These are phyloP conservation scores for Cladorrhinum sp. DNA, from an alignment of 2,329 filamentous ascomycete genomes.

Conservation along the genomic window DNA sequence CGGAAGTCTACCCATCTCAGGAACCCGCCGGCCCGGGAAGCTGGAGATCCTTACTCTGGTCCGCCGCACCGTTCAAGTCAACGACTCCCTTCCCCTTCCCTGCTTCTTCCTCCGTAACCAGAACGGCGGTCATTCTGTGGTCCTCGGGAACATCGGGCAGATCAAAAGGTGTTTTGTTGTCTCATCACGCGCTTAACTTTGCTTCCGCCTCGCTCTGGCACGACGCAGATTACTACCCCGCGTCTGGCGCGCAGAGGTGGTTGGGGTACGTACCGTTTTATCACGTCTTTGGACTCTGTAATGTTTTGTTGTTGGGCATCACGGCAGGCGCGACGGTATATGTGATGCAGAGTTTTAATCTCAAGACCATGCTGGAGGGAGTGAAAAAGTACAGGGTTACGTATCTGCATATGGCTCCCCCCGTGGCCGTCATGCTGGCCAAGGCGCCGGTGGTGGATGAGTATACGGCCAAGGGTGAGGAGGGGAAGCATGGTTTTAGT, in stretches of 20 bases:
- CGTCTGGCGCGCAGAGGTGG: slow-evolving; percentile 36
- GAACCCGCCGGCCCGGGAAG: slow-evolving; percentile 33
- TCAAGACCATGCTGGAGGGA: slow-evolving; percentile 59
- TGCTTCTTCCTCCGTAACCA: slow-evolving; percentile 54
- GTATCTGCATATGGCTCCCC: slow-evolving; percentile 63
- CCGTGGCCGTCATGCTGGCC: slow-evolving; percentile 65
- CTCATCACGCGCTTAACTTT: slow-evolving; percentile 63
- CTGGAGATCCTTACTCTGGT: slow-evolving; percentile 61
- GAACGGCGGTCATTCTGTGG: slow-evolving; percentile 51
- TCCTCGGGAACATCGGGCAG: slow-evolving; percentile 66
- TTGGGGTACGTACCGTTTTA: slow-evolving; percentile 70
- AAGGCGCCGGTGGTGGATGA: slow-evolving; percentile 67
- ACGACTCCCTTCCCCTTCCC: slow-evolving; percentile 38
- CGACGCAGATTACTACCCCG: slow-evolving; percentile 44
- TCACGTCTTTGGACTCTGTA: slow-evolving; percentile 57
- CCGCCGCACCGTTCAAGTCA: slow-evolving; percentile 35
- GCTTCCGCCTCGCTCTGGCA: slow-evolving; percentile 49
- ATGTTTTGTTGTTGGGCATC: slow-evolving; percentile 58
- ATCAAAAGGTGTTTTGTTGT: slow-evolving; percentile 72
- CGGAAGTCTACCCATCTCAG: slow-evolving; percentile 34
- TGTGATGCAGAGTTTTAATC: slow-evolving; percentile 68
- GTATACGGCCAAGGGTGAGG: slow-evolving; percentile 44
- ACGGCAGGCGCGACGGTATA: slow-evolving; percentile 57
- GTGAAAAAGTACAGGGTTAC: slow-evolving; percentile 63
- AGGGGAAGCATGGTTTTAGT: slow-evolving; percentile 46